Evolutionary conservation across 257 asterid species (phyloP), one percentile per base, ranked within the genome.

Genomic region (Solanum dulcamara): DNA sequence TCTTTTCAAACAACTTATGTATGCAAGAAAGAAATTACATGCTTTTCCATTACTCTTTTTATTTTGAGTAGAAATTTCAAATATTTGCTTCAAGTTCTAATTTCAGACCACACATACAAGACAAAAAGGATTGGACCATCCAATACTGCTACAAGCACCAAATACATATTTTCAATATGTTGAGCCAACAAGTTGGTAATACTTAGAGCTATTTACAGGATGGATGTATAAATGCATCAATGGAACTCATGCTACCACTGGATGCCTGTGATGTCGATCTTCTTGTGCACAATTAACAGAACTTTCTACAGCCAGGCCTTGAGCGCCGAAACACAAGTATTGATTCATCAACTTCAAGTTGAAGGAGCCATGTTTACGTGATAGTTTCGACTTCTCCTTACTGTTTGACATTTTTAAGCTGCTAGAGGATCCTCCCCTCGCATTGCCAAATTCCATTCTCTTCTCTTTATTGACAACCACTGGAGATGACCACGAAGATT

Each of bases 281-380:
- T 84, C 62, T 11, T 44, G 67, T 22, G 68, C 22, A 57, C 84
- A 81, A 60, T 26, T 70, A 35, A 85, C 44, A 30, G 91, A 83
- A 48, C 84, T 86, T 30, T 92, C 93, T 32, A 87, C 92, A 44
- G 91, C 91, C 48, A 92, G 85, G 3, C 93, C 93, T n/a, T 93
- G 94, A 35, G 96, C 93, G 33, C 98, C 98, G 32, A 93, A 93
- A 84, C 98, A 96, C 6, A 94, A 87, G 87, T 92, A 94, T 67
- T 84, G 90, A 86, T 96, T 96, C 97, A 96, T 88, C 87, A 86
- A 26, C 91, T 90, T 90, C 79, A 89, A 35, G 70, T 91, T 92
- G 55, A 96, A 91, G 12, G 98, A 94, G 2, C 70, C 88, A 48
- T 87, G 88, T 38, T 86, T 90, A n/a, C 85, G 90, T 86, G 85